Conservation (phyloP, 1,139 yeast genomes). For the Suhomyces bolitotheri region DNA sequence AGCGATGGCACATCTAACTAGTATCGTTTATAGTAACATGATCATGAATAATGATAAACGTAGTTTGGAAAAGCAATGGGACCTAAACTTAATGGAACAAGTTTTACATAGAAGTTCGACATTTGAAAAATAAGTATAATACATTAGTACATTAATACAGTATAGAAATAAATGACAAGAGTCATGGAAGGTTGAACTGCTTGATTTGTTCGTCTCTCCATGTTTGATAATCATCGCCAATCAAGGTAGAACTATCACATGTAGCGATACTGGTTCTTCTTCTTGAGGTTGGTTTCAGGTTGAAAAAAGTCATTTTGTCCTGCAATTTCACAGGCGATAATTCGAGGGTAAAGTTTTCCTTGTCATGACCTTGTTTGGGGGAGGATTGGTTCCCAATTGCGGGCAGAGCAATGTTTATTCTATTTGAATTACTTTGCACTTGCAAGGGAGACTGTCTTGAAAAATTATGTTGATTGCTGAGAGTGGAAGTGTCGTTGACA, state of each 20-base stretch:
- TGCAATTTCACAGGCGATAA: conserved; percentile 25
- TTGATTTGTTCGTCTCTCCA: conserved; percentile 45
- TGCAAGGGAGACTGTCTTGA: conserved; percentile 19
- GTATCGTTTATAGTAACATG: background rate
- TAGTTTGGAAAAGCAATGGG: too few relatives aligned
- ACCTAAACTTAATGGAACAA: too few relatives aligned
- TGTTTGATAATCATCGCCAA: conserved; percentile 43
- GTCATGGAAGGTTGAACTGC: conserved; percentile 26
- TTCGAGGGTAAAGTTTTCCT: conserved; percentile 14
- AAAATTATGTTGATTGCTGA: too few relatives aligned
- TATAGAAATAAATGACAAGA: conserved; percentile 1
- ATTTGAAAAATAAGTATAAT: background rate
- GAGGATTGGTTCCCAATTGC: conserved; percentile 7
- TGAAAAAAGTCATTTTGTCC: conserved; percentile 1
- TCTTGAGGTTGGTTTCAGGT: conserved; percentile 12
- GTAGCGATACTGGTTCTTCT: conserved; percentile 25
- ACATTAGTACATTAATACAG: conserved; percentile 3
- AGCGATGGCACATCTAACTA: too few relatives aligned
- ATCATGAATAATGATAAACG: background rate
- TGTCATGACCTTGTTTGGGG: conserved; percentile 11
- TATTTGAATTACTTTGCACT: conserved; percentile 9
- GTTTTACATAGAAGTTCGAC: too few relatives aligned
- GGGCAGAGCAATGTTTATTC: background rate
- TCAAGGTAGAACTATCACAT: conserved; percentile 40
- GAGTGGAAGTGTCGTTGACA: background rate